Base-by-base conservation (phyloP, 2,329 filamentous ascomycete species). In the Teratosphaeria zuluensis region DNA sequence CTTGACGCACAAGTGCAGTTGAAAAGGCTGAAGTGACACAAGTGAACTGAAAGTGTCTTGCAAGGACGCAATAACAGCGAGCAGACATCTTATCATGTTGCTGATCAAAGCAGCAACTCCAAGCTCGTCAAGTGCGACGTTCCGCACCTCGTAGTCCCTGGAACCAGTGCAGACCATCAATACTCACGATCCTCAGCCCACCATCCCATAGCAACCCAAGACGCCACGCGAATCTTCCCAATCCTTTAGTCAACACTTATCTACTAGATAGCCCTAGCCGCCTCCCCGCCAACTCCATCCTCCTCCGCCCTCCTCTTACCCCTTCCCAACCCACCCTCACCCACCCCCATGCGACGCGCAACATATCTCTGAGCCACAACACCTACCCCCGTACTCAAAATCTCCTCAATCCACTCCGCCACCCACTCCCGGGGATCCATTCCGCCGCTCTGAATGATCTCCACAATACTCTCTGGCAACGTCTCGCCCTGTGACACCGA, bases 361-460 rank as follows among this genome's bases (percentile, higher is more conserved):
- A 99, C 94, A 71, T 99, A 99, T 63, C 92, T 81, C 80, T 99
- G 94, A 2, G 94, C 94, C 3, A 97, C 87, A 7, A 96, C 79
- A 19, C 94, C 92, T 0, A 95, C 83, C 3, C 85, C 83, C 54
- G 97, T 77, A 48, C 80, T 84, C 33, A 99, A 80, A 0, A 86
- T 78, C 76, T 97, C 92, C 76, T 97, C 92, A 53, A 99, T 82
- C 94, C 94, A 99, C 74, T 97, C 94, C 2, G 92, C 88, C 42
- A 96, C 89, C 94, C 94, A 99, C 73, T 99, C 94, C 59, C 94
- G 82, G 0, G 94, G 94, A 70, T 99, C 94, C 1, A 97, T 90
- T 9, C 84, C 85, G 16, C 85, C 85, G 56, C 75, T 78, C 58
- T 82, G 77, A 55, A 99, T 84, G 63, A 97, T 95, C 64, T 92